Evolutionary conservation across 352 stramenopile species (phyloP).

Genomic region (Phytophthora niederhauseri): DNA sequence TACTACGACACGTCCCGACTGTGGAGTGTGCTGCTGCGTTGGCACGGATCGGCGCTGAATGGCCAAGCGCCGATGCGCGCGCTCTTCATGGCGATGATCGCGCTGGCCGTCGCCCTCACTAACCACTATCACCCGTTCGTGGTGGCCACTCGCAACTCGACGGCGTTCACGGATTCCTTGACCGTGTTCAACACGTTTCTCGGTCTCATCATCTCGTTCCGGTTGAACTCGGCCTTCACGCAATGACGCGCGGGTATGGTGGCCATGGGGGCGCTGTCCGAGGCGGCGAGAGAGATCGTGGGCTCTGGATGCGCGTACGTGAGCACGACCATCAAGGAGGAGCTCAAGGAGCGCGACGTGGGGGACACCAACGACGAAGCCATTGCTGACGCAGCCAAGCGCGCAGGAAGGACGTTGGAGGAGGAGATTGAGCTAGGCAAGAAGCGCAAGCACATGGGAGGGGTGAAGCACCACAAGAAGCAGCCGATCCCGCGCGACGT

Average conservation of each 20-base stretch:
- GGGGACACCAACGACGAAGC: slow-evolving; percentile 9
- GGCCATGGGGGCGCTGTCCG: slow-evolving; percentile 57
- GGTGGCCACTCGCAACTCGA: slow-evolving; percentile 61
- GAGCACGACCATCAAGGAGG: slow-evolving; percentile 46
- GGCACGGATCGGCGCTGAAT: slow-evolving; percentile 73
- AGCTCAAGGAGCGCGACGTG: slow-evolving; percentile 11
- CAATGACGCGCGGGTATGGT: slow-evolving; percentile 75
- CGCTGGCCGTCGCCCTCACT: slow-evolving; percentile 41
- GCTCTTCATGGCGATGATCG: slow-evolving; percentile 63
- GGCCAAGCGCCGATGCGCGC: slow-evolving; percentile 65
- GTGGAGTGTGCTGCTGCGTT: slow-evolving; percentile 56
- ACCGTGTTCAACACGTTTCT: slow-evolving; percentile 86
- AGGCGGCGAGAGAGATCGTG: slow-evolving; percentile 64
- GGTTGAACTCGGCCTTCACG: slow-evolving; percentile 78
- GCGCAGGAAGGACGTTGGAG: slow-evolving; percentile 8
- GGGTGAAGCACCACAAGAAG: slow-evolving; percentile 7
- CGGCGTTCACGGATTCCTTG: slow-evolving; percentile 72
- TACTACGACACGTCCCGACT: slow-evolving; percentile 70
- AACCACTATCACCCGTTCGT: slow-evolving; percentile 68
- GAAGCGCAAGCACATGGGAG: slow-evolving; percentile 11
- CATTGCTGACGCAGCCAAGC: slow-evolving; percentile 10
- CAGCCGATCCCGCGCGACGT: slow-evolving; percentile 51
- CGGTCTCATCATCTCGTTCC: slow-evolving; percentile 75
- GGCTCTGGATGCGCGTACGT: slow-evolving; percentile 66
- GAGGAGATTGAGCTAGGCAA: slow-evolving; percentile 13